A percentile compares a stretch with the other conserved stretches of the same genome.
phyloP scores from a whole-genome alignment of 2,329 filamentous ascomycete genomes.

The Alternaria viburni region DNA sequence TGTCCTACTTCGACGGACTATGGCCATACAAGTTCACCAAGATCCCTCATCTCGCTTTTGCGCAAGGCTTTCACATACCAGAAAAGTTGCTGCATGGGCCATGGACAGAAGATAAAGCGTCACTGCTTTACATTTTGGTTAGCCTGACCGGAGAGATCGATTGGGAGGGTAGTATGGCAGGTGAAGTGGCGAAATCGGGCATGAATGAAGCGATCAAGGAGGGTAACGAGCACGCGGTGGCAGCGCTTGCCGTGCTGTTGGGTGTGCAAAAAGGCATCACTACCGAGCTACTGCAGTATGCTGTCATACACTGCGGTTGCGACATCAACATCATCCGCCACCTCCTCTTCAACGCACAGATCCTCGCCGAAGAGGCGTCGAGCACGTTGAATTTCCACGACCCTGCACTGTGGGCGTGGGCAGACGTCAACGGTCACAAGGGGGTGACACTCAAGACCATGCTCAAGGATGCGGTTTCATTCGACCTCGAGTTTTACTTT shows the following conservation, averaged over 20 bases:
- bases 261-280: slow-evolving; percentile 38
- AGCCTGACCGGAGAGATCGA: slow-evolving; percentile 44
- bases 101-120: slow-evolving; percentile 38
- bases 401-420: slow-evolving; percentile 43
- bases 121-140: slow-evolving; percentile 44
- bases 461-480: slow-evolving; percentile 39
- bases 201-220: slow-evolving; percentile 37
- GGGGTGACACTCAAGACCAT: slow-evolving; percentile 39
- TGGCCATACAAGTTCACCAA: slow-evolving; percentile 41
- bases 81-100: slow-evolving; percentile 47
- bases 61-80: slow-evolving; percentile 39
- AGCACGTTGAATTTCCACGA: slow-evolving; percentile 43
- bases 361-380: slow-evolving; percentile 23
- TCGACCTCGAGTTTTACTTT: slow-evolving; percentile 44
- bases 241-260: slow-evolving; percentile 41
- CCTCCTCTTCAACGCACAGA: slow-evolving; percentile 45
- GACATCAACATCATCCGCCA: slow-evolving; percentile 38
- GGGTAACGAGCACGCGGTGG: slow-evolving; percentile 39
- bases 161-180: slow-evolving; percentile 42
- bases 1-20: slow-evolving; percentile 32
- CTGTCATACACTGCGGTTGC: slow-evolving; percentile 39
- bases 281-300: slow-evolving; percentile 36
- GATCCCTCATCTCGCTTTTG: slow-evolving; percentile 40
- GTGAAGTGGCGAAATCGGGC: slow-evolving; percentile 43
- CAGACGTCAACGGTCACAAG: slow-evolving; percentile 34